phyloP scores from a whole-genome alignment of 345 rosid genomes.

The Isatis tinctoria region DNA sequence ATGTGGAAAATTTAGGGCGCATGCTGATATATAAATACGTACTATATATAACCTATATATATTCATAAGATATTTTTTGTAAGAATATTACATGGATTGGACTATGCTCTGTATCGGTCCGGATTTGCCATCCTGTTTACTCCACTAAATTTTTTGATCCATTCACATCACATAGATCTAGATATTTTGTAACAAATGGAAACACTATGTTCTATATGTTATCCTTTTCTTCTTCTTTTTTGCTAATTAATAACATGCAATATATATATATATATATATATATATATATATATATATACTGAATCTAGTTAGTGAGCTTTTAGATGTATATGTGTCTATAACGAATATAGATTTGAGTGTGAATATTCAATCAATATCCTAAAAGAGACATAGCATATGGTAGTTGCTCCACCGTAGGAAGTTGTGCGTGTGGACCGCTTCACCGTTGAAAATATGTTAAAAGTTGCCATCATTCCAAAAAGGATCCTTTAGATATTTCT shows the following conservation, averaged over 20 bases:
- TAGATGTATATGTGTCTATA: not conserved
- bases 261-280: too few species aligned
- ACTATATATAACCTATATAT: not conserved
- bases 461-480: conserved; percentile 24
- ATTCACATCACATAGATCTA: conserved; percentile 18
- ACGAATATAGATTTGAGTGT: not conserved
- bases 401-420: conserved; percentile 35
- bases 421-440: conserved; percentile 39
- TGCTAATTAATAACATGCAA: not conserved
- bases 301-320: too few species aligned
- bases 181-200: conserved; percentile 8
- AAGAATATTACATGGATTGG: not conserved
- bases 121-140: not conserved
- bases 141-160: conserved; percentile 15
- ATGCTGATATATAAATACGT: not conserved
- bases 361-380: conserved; percentile 25
- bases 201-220: not conserved
- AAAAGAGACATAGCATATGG: conserved; percentile 28
- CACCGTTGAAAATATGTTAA: conserved; percentile 27
- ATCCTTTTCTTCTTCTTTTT: not conserved
- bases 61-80: not conserved
- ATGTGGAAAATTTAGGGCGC: not conserved
- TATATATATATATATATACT: too few species aligned
- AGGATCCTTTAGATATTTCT: conserved; percentile 21
- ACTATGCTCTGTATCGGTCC: not conserved